Evolutionary conservation across 208 protist species (phyloP), one percentile per base, ranked within the genome.

Genomic region (Leishmania braziliensis): DNA sequence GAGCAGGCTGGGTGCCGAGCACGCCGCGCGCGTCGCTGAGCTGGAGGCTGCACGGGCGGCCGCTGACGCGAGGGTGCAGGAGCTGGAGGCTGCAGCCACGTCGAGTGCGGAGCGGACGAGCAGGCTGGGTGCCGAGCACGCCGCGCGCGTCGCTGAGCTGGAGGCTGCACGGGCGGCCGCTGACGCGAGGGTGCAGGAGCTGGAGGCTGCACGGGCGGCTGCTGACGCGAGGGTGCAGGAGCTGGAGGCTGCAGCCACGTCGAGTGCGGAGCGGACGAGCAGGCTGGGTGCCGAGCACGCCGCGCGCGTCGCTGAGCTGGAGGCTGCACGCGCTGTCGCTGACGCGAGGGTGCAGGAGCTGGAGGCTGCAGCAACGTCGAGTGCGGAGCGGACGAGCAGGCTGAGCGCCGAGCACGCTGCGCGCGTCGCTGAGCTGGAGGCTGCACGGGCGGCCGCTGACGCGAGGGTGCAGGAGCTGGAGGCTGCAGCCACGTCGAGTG

Each of bases 101-200:
- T 39, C 1, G 36, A 39, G 0, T 0, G 36, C 0, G 0, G 36
- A 39, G 36, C 1, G 1, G 36, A 39, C 36, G 36, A 66, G 39
- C 36, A 54, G 16, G 43, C 48, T 76, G 56, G 78, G 72, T 39
- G 53, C 74, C 23, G 46, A 43, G 76, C 26, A 80, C 20, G 56
- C 53, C 0, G 56, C 60, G 0, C 56, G 66, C 33, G 60, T 78
- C 54, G 33, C 46, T 36, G 75, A 68, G 63, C 51, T 69, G 50
- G 36, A 63, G 43, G 56, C 46, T 9, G 60, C 74, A 9, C 36
- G 62, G n/a, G 50, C 53, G 3, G 54, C 71, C 4, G 43, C 50
- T 8, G 56, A 39, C 36, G 36, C 36, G 36, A 39, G 36, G 36
- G 36, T 39, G 36, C 36, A 39, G 36, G 36, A 46, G 54, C 75